Evolutionary conservation across 176 grass and related monocot species (phyloP), one percentile per base, ranked within the genome.

Genomic region (Avena sativa): DNA sequence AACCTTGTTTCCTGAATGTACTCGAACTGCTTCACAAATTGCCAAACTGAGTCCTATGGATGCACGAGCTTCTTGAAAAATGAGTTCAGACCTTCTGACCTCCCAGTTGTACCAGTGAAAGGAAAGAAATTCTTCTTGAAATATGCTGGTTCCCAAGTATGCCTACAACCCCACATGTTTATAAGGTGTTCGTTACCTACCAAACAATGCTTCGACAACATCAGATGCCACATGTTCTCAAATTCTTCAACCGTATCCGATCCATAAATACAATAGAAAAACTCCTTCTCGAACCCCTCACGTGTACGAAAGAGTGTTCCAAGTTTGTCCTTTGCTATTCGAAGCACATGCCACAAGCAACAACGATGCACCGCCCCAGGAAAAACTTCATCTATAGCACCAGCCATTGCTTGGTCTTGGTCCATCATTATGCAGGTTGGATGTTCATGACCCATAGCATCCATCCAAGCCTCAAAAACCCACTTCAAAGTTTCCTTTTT

Each of bases 21-120:
- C 57, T 59, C 57, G 2, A n/a, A 59, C 2, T 59, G 57, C 57
- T 59, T 59, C 57, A 59, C 57, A 59, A 59, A 59, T 59, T 59
- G 19, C 57, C 57, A 59, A 9, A 59, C 57, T 2, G 57, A 59
- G 19, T 59, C 57, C 17, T n/a, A 19, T 9, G 57, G 57, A 59
- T 59, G 57, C 57, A 59, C 57, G n/a, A 59, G 57, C 57, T 59
- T 59, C 57, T 59, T 59, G 57, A 59, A 59, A 59, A 59, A 59
- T 2, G 57, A 59, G 57, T 59, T 59, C 19, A 9, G 9, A 7
- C 57, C 57, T 59, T 59, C 57, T 1, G 19, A 59, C 3, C 57
- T 59, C 5, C 71, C 71, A 1, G 47, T 76, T 7, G 48, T 76
- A 13, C 13, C 0, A 15, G 48, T 52, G 13, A 52, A 76, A 8